Evolutionary conservation across 2,329 filamentous ascomycete genomes (phyloP), one percentile per base, ranked within the genome.

Genomic region (Chalara sp.): DNA sequence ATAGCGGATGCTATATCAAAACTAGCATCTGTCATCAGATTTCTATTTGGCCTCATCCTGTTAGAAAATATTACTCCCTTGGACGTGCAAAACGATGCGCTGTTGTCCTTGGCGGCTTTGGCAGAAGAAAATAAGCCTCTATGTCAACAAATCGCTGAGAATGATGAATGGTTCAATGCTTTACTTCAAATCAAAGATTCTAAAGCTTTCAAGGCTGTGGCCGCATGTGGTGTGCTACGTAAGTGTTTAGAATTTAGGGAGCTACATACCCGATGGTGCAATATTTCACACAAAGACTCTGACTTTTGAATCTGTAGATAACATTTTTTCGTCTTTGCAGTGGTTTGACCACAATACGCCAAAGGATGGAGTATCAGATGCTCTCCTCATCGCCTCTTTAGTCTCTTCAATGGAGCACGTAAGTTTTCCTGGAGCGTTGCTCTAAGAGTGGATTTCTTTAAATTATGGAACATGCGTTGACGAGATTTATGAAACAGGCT

Each of bases 61-160:
- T 63, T 65, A 21, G 63, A 70, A 5, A 37, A 37, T 37, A 56
- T 56, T 6, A 68, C 71, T 8, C 69, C 74, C 12, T 65, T 68
- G 10, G 69, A 61, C 37, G 47, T 63, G 8, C 52, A 60, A 29
- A 71, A 72, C 49, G 75, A 80, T 53, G 69, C 72, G 1, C 66
- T 84, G 12, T 74, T 72, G 6, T 80, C 79, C 55, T 70, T 84
- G 51, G 75, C 78, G 60, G 73, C 75, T 1, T 67, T 86, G 3
- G 77, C 77, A 4, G 81, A 85, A 59, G 82, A 85, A 52, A 83
- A 82, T 55, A 62, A 70, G 30, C 60, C 70, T 5, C 72, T 84
- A 21, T 74, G 73, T 1, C 68, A 80, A 56, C 70, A 71, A 21
- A 69, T 84, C n/a, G 70, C 78, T 2, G 70, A 70, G n/a, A 72